A percentile compares a stretch with the other conserved stretches of the same genome.
Evolutionary conservation across 805 yeast genomes (phyloP).

Genomic region (Dipodascus albidus): DNA sequence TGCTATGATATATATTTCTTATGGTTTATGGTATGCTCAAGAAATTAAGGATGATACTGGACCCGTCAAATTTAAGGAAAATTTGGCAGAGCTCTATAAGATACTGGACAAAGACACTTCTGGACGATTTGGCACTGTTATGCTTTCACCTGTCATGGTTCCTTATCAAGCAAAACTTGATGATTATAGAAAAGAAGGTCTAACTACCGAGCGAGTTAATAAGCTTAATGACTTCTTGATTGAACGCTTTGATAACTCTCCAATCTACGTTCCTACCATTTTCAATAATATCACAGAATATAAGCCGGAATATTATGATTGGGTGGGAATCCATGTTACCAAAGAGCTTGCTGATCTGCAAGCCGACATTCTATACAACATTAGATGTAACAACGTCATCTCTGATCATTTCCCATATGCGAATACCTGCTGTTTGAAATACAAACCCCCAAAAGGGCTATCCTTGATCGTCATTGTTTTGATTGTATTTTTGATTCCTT

Average conservation of each 20-base stretch:
- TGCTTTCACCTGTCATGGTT: slow-evolving; percentile 4
- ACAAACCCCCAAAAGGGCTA: slow-evolving; percentile 9
- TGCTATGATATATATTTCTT: slow-evolving; percentile 9
- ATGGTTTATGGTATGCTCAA: slow-evolving; percentile 14
- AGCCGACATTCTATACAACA: slow-evolving; percentile 13
- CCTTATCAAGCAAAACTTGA: slow-evolving; percentile 11
- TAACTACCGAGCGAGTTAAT: slow-evolving; percentile 5
- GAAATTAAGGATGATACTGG: slow-evolving; percentile 5
- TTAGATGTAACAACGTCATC: slow-evolving; percentile 16
- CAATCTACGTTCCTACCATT: slow-evolving; percentile 13
- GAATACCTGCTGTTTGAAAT: slow-evolving; percentile 15
- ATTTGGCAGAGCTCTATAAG: neutral
- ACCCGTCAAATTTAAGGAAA: slow-evolving; percentile 7
- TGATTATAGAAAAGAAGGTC: slow-evolving; percentile 10
- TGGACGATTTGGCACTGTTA: neutral
- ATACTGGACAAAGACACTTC: neutral
- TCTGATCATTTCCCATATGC: slow-evolving; percentile 13
- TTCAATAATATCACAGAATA: slow-evolving; percentile 11
- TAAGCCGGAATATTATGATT: slow-evolving; percentile 7
- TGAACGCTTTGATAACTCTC: slow-evolving; percentile 10
- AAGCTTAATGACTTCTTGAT: slow-evolving; percentile 12
- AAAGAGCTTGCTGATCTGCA: slow-evolving; percentile 11
- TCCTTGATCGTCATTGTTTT: slow-evolving; percentile 5
- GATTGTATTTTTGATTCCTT: slow-evolving; percentile 6
- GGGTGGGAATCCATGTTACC: slow-evolving; percentile 13